Base-by-base conservation (phyloP, 129 eudicot genomes). In the Centaurea solstitialis region DNA sequence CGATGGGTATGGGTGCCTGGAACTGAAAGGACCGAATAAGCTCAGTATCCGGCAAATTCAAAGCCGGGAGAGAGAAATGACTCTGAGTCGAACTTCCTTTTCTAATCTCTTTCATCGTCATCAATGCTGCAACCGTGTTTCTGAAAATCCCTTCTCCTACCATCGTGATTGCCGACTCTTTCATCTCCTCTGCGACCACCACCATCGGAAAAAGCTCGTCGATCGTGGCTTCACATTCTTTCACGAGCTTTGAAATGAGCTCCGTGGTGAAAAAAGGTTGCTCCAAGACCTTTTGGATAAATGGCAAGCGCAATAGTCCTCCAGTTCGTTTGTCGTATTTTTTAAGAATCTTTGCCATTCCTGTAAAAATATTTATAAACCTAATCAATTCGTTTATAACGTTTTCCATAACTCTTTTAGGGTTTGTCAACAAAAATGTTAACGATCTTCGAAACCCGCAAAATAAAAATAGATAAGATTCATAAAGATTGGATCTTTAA, bases 251-350 rank as follows among this genome's bases (percentile, higher is more conserved):
- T 28, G 99, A 92, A 35, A 94, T 88, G 20, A 86, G 82, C 37
- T 92, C 99, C 0, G 97, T 94, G 7, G 92, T 94, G 73, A 92
- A 94, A 74, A 94, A 94, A 6, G 99, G 99, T 69, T 94, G 99
- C 68, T 90, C 80, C 47, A 91, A 39, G 4, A 91, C 93, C 79
- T 86, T 92, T 35, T 92, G 97, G 26, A 92, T 94, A 78, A 90
- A 90, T 11, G 92, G 91, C 69, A 82, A 86, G 11, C 97, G 89
- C 72, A 94, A 70, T 13, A 92, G 62, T 28, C 97, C 97, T 37
- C 97, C 99, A 0, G 97, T 92, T 87, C 91, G 82, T 81, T 94
- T 94, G 93, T 94, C 99, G 20, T 92, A 94, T 59, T 94, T 94
- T 81, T 94, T 94, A 35, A 94, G 72, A 23, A 94, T 94, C 87